A percentile compares a stretch with the other conserved stretches of the same genome.
phyloP scores from a whole-genome alignment of 2,329 filamentous ascomycete species.

The Fonsecaea nubica region DNA sequence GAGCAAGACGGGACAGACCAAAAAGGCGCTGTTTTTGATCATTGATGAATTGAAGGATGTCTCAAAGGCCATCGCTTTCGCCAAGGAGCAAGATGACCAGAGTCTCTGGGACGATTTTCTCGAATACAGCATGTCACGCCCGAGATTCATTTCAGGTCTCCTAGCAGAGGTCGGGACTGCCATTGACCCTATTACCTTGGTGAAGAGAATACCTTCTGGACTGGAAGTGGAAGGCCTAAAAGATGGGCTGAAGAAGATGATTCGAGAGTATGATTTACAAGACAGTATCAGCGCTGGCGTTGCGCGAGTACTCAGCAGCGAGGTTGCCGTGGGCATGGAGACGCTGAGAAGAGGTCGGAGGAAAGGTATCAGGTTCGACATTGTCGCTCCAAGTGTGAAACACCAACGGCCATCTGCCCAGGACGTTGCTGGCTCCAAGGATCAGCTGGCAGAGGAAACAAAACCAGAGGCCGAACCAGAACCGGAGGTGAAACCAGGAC shows the following conservation, averaged over 20 bases:
- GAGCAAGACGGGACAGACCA: constrained; percentile 92
- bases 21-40: constrained; percentile 88
- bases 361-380: constrained; percentile 87
- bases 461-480: constrained; percentile 17
- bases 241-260: constrained; percentile 86
- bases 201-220: constrained; percentile 88
- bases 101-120: constrained; percentile 95
- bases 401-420: constrained; percentile 8
- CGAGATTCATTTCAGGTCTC: constrained; percentile 87
- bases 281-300: constrained; percentile 90
- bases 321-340: constrained; percentile 84
- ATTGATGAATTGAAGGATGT: constrained; percentile 93
- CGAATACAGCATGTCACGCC: constrained; percentile 97
- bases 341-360: constrained; percentile 79
- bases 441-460: constrained; percentile 13
- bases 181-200: constrained; percentile 88
- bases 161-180: constrained; percentile 93
- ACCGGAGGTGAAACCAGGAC: constrained; percentile 27
- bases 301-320: constrained; percentile 81
- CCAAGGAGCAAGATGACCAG: constrained; percentile 88
- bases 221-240: constrained; percentile 89
- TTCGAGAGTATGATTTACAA: constrained; percentile 95
- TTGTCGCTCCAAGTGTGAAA: constrained; percentile 46
- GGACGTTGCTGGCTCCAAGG: background rate
- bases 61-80: constrained; percentile 89